Base-by-base conservation (phyloP, 345 rosid species). In the Gossypium arboreum region DNA sequence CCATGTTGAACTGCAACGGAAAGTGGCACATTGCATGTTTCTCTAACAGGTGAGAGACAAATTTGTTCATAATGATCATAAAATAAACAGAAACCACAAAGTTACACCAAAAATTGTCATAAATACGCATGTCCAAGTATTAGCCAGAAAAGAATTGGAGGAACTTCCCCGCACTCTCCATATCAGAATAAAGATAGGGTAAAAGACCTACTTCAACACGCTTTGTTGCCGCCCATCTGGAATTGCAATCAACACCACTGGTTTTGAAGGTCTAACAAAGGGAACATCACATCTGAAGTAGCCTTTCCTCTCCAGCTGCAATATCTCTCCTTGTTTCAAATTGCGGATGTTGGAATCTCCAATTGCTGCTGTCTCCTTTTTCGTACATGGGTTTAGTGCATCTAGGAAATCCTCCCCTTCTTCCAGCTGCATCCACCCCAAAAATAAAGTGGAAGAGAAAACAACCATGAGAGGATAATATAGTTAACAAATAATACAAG, bases 311-410 rank as follows among this genome's bases (percentile, higher is more conserved):
- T 67, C 71, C 11, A 67, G 55, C 71, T 67, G 71, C 41, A 67
- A 67, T 22, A 47, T 47, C 71, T 67, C 71, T 55, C 95, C 97
- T 2, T 76, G 80, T 72, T 87, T 86, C 77, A 92, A 75, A 81
- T 85, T 91, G 45, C 92, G 83, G 94, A 94, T 91, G 85, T 91
- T 94, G 20, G 97, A 75, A 85, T 94, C 98, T 72, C 98, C 98
- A 3, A 94, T 24, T 22, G 97, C 95, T 4, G 82, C 81, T 24
- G 80, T 89, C 81, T 89, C 97, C 79, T 81, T 79, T 87, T 79
- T 91, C 0, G 99, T 95, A 68, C 84, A 73, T 1, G 93, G 91
- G 90, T 68, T 68, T 34, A 93, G 81, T 58, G 87, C 86, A 20
- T 86, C 88, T 17, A 79, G 71, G 81, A 93, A 91, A 56, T 85